phyloP scores from a whole-genome alignment of 495 filamentous ascomycete species.

The Podospora comata region DNA sequence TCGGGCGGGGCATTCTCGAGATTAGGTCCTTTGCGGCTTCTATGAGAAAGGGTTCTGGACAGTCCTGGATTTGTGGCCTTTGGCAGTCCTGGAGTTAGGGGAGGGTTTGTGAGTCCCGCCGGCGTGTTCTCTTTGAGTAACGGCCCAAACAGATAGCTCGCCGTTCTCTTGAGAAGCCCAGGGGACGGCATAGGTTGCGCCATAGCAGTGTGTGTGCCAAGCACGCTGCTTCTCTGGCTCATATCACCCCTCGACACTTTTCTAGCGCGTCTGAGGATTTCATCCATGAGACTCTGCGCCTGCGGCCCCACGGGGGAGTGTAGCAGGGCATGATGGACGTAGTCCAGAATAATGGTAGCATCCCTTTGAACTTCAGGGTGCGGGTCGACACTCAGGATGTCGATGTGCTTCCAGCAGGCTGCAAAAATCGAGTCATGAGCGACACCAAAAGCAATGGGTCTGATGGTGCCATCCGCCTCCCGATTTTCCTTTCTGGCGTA shows the following conservation, averaged over 20 bases:
- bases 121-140: slow-evolving; percentile 48
- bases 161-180: slow-evolving; percentile 50
- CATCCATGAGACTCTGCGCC: slow-evolving; percentile 70
- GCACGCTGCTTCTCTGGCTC: slow-evolving; percentile 43
- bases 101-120: slow-evolving; percentile 28
- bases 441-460: slow-evolving; percentile 50
- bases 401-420: slow-evolving; percentile 88
- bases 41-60: slow-evolving; percentile 43
- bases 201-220: slow-evolving; percentile 38
- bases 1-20: slow-evolving; percentile 65
- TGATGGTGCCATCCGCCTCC: slow-evolving; percentile 49
- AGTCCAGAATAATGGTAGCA: slow-evolving; percentile 77
- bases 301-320: slow-evolving; percentile 69
- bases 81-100: slow-evolving; percentile 36
- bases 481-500: slow-evolving; percentile 50
- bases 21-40: slow-evolving; percentile 56
- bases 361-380: slow-evolving; percentile 89
- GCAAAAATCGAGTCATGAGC: slow-evolving; percentile 86
- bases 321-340: slow-evolving; percentile 71
- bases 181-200: slow-evolving; percentile 44
- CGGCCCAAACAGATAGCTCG: slow-evolving; percentile 53
- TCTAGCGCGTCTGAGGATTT: slow-evolving; percentile 56
- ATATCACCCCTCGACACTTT: slow-evolving; percentile 52
- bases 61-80: slow-evolving; percentile 40
- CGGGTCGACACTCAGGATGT: slow-evolving; percentile 87